Base-by-base conservation (phyloP, 305 asterid species). In the Ajuga reptans region DNA sequence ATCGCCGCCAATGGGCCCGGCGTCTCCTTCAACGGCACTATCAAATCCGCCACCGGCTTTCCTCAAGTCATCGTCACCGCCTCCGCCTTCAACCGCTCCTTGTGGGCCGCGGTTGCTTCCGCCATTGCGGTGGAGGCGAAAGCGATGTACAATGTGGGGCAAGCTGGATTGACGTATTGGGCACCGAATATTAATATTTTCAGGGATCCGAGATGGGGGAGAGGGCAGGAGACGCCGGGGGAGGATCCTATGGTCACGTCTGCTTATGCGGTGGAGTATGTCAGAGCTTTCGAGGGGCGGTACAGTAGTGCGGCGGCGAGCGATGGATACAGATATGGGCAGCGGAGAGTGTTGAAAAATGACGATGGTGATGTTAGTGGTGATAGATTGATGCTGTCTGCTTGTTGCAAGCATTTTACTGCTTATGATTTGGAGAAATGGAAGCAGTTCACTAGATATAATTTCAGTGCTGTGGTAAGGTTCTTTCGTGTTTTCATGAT, bases 181-280 rank as follows among this genome's bases (percentile, higher is more conserved):
- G 97, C 96, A 5, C 98, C 98, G 39, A 88, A 88, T 81, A 81
- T 92, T 43, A 92, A 92, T 64, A 64, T 92, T 24, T 92, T 90
- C 64, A 83, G 91, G 72, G 98, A 92, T 18, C 98, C 97, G 12
- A 87, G 98, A 72, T 92, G 98, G 98, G 98, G 97, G 36, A 84
- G 98, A 58, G 98, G 98, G 8, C 95, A 84, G 79, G 96, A 89
- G 83, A 89, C 98, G 1, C 90, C 96, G 1, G 98, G 97, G 77
- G 98, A 92, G 80, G 98, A 92, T 71, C 98, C 97, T 4, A 71
- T 86, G 92, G 81, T 88, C 45, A 71, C 75, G 14, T 81, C 94
- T 17, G 86, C 87, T 50, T 92, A 78, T 68, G 89, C 90, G 0
- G 68, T 87, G n/a, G 89, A 80, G 75, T 90, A 83, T 39, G 96